Evolutionary conservation across 345 rosid species (phyloP).

Genomic region (Balakata baccata): DNA sequence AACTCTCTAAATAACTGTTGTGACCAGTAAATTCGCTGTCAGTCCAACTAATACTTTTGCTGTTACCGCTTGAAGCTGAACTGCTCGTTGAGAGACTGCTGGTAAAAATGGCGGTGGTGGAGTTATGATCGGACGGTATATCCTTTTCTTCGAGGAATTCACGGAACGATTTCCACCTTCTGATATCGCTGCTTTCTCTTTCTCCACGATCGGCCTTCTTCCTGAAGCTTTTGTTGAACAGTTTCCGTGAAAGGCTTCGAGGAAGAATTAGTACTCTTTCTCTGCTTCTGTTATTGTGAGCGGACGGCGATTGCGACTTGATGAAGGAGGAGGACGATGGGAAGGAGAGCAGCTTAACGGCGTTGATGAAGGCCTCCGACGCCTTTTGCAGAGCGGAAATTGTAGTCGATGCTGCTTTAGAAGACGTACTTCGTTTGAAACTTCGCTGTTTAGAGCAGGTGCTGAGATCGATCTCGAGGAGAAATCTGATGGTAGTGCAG

Average conservation of each 20-base stretch:
- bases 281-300: neutral
- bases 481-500: constrained; percentile 64
- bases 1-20: constrained; percentile 36
- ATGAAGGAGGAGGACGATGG: constrained; percentile 35
- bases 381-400: constrained; percentile 59
- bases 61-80: constrained; percentile 23
- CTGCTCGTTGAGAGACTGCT: constrained; percentile 28
- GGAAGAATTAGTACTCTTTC: constrained; percentile 27
- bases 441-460: constrained; percentile 1
- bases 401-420: constrained; percentile 40
- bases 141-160: constrained; percentile 44
- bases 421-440: constrained; percentile 26
- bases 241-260: constrained; percentile 48
- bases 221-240: constrained; percentile 53
- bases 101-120: neutral
- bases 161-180: constrained; percentile 47
- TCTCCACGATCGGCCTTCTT: constrained; percentile 24
- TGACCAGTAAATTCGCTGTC: constrained; percentile 47
- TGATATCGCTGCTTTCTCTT: constrained; percentile 26
- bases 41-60: constrained; percentile 34
- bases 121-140: constrained; percentile 20
- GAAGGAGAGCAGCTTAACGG: constrained; percentile 58
- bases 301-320: constrained; percentile 29
- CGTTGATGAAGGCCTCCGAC: constrained; percentile 53
- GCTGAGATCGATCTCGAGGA: constrained; percentile 62